Conservation (phyloP, 148 eudicot species). For the Hydrangea macrophylla region DNA sequence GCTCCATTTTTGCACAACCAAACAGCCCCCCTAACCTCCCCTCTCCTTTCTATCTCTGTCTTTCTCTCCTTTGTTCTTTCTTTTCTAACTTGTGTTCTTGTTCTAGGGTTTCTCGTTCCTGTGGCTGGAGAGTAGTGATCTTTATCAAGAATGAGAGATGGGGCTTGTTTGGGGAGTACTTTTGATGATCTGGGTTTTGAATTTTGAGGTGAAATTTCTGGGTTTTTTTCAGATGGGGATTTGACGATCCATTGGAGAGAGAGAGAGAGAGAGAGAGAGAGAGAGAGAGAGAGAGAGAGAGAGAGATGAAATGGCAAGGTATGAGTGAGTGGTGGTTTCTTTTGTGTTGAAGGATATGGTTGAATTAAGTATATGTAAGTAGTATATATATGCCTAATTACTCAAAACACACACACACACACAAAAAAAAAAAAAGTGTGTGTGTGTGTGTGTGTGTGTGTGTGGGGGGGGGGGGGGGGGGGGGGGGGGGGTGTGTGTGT, state of each 20-base stretch:
- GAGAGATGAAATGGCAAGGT: slow-evolving; percentile 40
- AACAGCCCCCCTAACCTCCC: slow-evolving; percentile 4
- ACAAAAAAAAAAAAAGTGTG: too few relatives aligned
- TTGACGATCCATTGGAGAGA: slow-evolving; percentile 24
- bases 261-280: too few relatives aligned
- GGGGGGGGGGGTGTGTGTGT: too few relatives aligned
- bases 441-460: too few relatives aligned
- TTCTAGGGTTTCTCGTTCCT: not conserved
- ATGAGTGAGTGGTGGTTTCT: slow-evolving; percentile 59
- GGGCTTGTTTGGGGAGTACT: not conserved
- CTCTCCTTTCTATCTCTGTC: not conserved
- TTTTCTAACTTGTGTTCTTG: not conserved
- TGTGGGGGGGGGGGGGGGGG: too few relatives aligned
- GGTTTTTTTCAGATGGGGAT: slow-evolving; percentile 17
- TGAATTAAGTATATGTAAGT: too few relatives aligned
- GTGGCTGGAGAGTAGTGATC: not conserved
- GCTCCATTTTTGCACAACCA: slow-evolving; percentile 42
- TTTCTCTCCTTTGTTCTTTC: not conserved
- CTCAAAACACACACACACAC: too few relatives aligned
- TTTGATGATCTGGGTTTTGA: slow-evolving; percentile 7
- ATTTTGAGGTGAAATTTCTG: not conserved
- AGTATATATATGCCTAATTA: too few relatives aligned
- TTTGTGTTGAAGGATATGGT: slow-evolving; percentile 86
- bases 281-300: too few relatives aligned
- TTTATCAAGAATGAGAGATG: slow-evolving; percentile 7